These are phyloP conservation scores for Eleusine coracana DNA, from an alignment of 176 grass and related monocot species.

Conservation along the genomic window DNA sequence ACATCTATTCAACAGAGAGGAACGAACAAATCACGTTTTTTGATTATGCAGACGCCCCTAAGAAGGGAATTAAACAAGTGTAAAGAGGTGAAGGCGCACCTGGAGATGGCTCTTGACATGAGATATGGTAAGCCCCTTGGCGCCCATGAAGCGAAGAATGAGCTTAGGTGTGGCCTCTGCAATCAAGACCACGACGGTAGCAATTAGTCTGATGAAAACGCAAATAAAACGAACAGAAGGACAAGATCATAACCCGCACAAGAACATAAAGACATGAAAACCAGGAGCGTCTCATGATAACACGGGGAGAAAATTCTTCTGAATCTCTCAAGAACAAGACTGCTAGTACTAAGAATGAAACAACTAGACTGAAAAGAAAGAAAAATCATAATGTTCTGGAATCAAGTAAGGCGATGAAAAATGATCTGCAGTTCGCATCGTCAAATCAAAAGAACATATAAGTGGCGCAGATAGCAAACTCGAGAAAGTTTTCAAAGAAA, in stretches of 20 bases:
- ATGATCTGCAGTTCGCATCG: background rate
- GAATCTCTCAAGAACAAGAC: background rate
- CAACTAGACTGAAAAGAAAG: background rate
- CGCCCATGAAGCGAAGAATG: conserved; percentile 79
- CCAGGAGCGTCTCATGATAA: background rate
- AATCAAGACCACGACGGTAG: background rate
- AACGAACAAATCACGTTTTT: conserved; percentile 16
- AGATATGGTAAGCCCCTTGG: conserved; percentile 79
- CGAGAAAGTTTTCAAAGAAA: background rate
- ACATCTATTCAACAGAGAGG: conserved; percentile 65
- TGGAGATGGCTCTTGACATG: conserved; percentile 99
- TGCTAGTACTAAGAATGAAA: background rate
- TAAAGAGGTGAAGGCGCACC: conserved; percentile 31
- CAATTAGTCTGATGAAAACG: background rate
- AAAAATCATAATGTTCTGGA: background rate
- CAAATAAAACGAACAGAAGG: background rate
- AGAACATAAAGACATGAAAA: conserved; percentile 10
- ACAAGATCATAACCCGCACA: background rate
- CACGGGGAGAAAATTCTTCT: background rate
- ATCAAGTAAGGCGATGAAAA: background rate
- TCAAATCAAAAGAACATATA: background rate
- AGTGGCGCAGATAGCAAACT: background rate
- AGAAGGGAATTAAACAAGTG: conserved; percentile 1
- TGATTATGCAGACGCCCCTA: conserved; percentile 17
- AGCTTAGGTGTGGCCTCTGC: conserved; percentile 91